Conservation (phyloP, 495 filamentous ascomycete genomes). For the Niebla homalea region DNA sequence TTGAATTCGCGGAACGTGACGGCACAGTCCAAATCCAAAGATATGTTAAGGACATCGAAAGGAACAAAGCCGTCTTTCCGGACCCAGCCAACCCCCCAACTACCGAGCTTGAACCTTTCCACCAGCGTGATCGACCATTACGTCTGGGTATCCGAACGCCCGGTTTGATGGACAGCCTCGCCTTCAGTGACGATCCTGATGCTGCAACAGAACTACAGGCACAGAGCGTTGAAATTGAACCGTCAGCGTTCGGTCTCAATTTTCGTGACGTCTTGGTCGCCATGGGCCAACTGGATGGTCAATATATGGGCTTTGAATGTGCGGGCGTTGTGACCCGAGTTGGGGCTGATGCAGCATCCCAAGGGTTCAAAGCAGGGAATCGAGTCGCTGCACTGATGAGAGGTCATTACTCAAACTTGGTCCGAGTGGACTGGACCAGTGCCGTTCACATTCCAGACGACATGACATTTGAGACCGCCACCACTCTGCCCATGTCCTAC, state of each 20-base stretch:
- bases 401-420: slow-evolving; percentile 11
- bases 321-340: slow-evolving; percentile 39
- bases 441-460: slow-evolving; percentile 22
- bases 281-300: slow-evolving; percentile 25
- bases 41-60: slow-evolving; percentile 4
- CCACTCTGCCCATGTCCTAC: slow-evolving; percentile 39
- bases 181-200: slow-evolving; percentile 4
- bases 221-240: slow-evolving; percentile 12
- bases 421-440: not conserved
- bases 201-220: not conserved
- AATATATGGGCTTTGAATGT: slow-evolving; percentile 38
- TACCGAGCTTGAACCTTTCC: slow-evolving; percentile 1
- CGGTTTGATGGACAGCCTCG: slow-evolving; percentile 10
- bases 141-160: slow-evolving; percentile 1
- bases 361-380: slow-evolving; percentile 35
- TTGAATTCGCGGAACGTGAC: slow-evolving; percentile 22
- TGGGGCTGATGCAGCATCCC: slow-evolving; percentile 31
- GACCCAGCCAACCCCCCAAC: not conserved
- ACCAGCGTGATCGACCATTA: slow-evolving; percentile 1
- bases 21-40: slow-evolving; percentile 21
- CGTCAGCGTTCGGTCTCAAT: slow-evolving; percentile 5
- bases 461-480: slow-evolving; percentile 34
- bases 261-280: slow-evolving; percentile 29
- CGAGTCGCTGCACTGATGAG: slow-evolving; percentile 33
- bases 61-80: not conserved